Evolutionary conservation across 179 eudicot genomes (phyloP), one percentile per base, ranked within the genome.

Genomic region (Patellifolia procumbens): DNA sequence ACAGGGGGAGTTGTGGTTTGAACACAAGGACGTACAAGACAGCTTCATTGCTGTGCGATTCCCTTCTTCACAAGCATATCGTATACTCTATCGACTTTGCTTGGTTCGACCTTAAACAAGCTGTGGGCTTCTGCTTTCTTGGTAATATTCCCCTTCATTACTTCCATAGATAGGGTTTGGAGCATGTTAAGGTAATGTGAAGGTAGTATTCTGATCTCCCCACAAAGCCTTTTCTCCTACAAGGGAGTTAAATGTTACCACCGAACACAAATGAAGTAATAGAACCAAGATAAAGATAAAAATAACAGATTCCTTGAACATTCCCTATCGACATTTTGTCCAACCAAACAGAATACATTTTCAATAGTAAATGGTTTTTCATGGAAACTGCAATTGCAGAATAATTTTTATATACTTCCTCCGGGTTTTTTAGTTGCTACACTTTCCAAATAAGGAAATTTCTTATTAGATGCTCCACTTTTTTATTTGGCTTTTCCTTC

Each of bases 51-150:
- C 73, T 82, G 92, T 26, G 82, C 87, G 20, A 91, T 76, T 24
- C 98, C 97, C 85, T 91, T 95, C 81, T 86, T 87, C 74, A 88
- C 76, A 72, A 90, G 91, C 95, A 93, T 93, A 74, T 93, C 98
- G 63, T 93, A 95, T 65, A 95, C 89, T 77, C 87, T 81, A 81
- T 95, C 99, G 7, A 95, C 88, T 87, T 95, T 95, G 80, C 66
- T 79, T 35, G 95, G 89, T 16, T 88, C 96, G 24, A 92, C 97
- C 48, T 87, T 83, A 75, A 95, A 89, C 76, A 90, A 82, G 42
- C 78, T 64, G 68, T 90, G 86, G 13, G 98, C 96, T 65, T 95
- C 99, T 2, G 95, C 80, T 82, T 89, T 95, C 81, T 88, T 83
- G 19, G 79, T 80, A 34, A 95, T 56, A 67, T 83, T 87, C 60